A percentile compares a stretch with the other conserved stretches of the same genome.
Evolutionary conservation across 192 early-diverging fungal species (phyloP).

Genomic region (Podila verticillata): DNA sequence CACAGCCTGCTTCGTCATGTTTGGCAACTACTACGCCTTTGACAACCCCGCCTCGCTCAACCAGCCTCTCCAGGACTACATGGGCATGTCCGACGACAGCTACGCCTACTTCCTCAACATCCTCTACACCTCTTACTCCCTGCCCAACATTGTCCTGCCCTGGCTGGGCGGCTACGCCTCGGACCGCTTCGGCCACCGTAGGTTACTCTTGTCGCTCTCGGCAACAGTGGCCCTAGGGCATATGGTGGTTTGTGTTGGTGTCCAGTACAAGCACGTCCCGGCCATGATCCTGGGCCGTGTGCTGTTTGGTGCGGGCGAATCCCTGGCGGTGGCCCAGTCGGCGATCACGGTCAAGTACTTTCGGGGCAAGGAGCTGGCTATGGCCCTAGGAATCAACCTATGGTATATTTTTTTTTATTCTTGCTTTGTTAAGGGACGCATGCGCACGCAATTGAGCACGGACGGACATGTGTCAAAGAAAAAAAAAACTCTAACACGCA

Average conservation of each 20-base stretch:
- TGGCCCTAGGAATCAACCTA: constrained; percentile 65
- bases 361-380: constrained; percentile 62
- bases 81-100: constrained; percentile 53
- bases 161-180: constrained; percentile 65
- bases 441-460: background rate
- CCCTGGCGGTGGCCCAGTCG: constrained; percentile 62
- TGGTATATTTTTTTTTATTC: constrained; percentile 24
- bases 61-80: constrained; percentile 59
- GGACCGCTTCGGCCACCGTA: constrained; percentile 56
- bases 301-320: constrained; percentile 70
- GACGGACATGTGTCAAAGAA: background rate
- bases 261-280: constrained; percentile 50
- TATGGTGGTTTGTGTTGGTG: constrained; percentile 63
- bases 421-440: background rate
- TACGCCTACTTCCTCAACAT: constrained; percentile 67
- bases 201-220: constrained; percentile 57
- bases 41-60: constrained; percentile 67
- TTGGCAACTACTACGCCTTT: constrained; percentile 70
- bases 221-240: constrained; percentile 61
- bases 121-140: constrained; percentile 68
- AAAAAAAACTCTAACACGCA: background rate
- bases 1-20: constrained; percentile 54
- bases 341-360: constrained; percentile 63
- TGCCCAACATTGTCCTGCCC: constrained; percentile 75
- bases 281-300: constrained; percentile 67